Evolutionary conservation across 176 grass and related monocot species (phyloP), one percentile per base, ranked within the genome.

Genomic region (Puccinellia tenuiflora): DNA sequence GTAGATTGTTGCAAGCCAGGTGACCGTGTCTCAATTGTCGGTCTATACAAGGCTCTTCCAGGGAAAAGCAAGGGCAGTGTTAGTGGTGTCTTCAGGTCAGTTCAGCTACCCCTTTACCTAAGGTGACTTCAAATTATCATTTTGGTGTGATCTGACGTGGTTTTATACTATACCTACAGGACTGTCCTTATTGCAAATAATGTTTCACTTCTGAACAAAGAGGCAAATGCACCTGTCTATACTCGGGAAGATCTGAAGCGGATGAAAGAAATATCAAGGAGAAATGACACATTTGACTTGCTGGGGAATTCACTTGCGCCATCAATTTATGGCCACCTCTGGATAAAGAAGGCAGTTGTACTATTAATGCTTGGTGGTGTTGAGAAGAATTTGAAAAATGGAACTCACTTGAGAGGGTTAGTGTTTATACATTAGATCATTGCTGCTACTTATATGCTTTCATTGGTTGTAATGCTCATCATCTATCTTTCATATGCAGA

Each of bases 1-100:
- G 91, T 99, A 37, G 96, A 99, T 91, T 99, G 80, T 93, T 99
- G 96, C 72, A 99, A 99, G 56, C 96, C 96, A 53, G 96, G 96
- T 51, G 96, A 99, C n/a, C 92, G 93, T 72, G 93, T 99, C 39
- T 89, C 96, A 83, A 96, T 96, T 79, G 96, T 96, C 9, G 96
- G 96, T 16, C 79, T 99, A 47, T 94, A 96, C 79, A 99, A 99
- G 85, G 96, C 96, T 80, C 85, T 99, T 74, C 91, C 96, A 76
- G 96, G 96, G 33, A 96, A 99, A 85, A 96, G 93, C 93, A 99
- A 99, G 84, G 96, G 96, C 53, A 99, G 96, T 85, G 90, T 99
- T 87, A 99, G 89, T 78, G 96, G 96, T 35, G 96, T 96, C 34
- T 99, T 96, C 87, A 99, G 96, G 96, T 98, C 63, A 67, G 86